Evolutionary conservation across 306 rosid genomes (phyloP).

Genomic region (Dryas alaskensis): DNA sequence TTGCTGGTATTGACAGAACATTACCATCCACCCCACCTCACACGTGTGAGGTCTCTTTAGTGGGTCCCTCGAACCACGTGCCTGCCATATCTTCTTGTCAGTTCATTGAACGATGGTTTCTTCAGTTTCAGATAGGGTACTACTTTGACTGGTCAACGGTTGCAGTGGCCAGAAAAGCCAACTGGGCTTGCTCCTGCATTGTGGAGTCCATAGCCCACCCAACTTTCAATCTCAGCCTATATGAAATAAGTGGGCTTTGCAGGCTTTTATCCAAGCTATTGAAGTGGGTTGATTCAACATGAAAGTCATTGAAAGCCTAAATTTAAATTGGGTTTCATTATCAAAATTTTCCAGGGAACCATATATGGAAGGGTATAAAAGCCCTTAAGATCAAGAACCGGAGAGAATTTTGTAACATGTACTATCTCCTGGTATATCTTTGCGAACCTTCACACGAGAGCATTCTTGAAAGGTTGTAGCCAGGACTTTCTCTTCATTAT

Average conservation of each 20-base stretch:
- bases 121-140: too few relatives aligned
- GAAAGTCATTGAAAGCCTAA: too few relatives aligned
- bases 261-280: not conserved
- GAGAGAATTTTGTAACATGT: not conserved
- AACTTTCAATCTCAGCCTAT: not conserved
- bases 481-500: not conserved
- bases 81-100: slow-evolving; percentile 18
- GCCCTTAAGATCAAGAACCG: not conserved
- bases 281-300: too few relatives aligned
- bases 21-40: not conserved
- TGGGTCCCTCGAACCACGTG: slow-evolving; percentile 33
- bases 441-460: not conserved
- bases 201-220: too few relatives aligned
- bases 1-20: slow-evolving; percentile 7
- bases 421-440: not conserved
- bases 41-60: slow-evolving; percentile 21
- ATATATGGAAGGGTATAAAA: not conserved
- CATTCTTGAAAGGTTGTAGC: not conserved
- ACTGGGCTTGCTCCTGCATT: too few relatives aligned
- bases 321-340: too few relatives aligned
- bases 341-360: not conserved
- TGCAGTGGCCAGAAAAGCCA: not conserved
- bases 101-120: not conserved
- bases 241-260: not conserved
- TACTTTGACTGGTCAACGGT: not conserved